These are phyloP conservation scores for Stentor roeselii DNA, from an alignment of 73 alveolate species.

Conservation along the genomic window DNA sequence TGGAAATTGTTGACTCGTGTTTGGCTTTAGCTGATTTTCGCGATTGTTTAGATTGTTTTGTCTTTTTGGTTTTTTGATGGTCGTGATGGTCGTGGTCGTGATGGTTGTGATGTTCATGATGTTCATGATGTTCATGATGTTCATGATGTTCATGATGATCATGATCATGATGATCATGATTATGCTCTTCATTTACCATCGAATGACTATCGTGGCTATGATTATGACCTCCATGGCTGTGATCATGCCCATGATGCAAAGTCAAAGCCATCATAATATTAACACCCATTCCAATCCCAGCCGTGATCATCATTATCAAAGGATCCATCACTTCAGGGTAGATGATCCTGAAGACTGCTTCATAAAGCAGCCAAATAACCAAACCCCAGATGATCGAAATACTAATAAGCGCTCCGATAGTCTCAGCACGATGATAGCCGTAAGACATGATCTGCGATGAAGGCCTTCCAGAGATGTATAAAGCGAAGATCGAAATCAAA, in stretches of 20 bases:
- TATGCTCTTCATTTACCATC: too few species aligned
- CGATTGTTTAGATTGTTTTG: background rate
- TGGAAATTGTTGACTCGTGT: too few species aligned
- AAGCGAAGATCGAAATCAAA: constrained; percentile 73
- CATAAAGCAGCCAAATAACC: constrained; percentile 78
- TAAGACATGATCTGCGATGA: constrained; percentile 75
- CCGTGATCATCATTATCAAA: constrained; percentile 76
- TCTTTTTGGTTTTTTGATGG: constrained; percentile 19
- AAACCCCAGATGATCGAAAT: constrained; percentile 84
- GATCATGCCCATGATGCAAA: constrained; percentile 75
- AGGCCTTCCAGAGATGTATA: constrained; percentile 68
- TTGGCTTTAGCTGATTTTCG: too few species aligned
- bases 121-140: too few species aligned
- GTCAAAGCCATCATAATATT: constrained; percentile 83
- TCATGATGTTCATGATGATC: too few species aligned
- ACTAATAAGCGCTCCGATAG: constrained; percentile 85
- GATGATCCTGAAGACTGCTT: constrained; percentile 78
- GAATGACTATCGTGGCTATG: background rate
- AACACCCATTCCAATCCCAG: constrained; percentile 78
- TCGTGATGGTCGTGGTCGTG: too few species aligned
- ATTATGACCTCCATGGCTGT: background rate
- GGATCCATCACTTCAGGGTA: constrained; percentile 51
- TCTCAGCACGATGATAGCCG: constrained; percentile 92
- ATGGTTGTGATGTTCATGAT: too few species aligned
- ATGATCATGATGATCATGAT: too few species aligned